Percentiles rank a stretch among this genome's conserved stretches.
phyloP scores from a whole-genome alignment of 768 basidiomycete genomes.

The Flagelloscypha sp. region DNA sequence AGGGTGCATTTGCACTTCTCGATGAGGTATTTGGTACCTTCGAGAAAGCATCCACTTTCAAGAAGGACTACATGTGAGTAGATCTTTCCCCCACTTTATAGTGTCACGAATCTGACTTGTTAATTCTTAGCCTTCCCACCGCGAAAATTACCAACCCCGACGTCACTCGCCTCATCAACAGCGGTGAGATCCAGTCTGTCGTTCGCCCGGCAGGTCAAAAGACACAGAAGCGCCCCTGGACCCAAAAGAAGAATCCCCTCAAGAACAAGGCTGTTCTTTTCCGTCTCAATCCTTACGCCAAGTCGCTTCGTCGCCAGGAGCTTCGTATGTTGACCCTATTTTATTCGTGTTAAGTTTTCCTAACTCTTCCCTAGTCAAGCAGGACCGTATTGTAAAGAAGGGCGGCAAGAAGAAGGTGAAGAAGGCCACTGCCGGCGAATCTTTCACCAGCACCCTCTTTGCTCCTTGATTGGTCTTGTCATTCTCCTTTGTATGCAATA shows the following conservation, averaged over 20 bases:
- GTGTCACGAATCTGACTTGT: neutral
- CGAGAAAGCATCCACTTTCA: conserved; percentile 76
- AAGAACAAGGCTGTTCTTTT: conserved; percentile 89
- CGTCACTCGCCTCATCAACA: conserved; percentile 96
- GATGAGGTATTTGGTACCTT: conserved; percentile 95
- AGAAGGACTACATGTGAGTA: conserved; percentile 82
- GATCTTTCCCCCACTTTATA: conserved; percentile 1
- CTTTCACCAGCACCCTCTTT: conserved; percentile 78
- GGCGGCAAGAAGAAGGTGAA: conserved; percentile 58
- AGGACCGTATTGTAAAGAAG: conserved; percentile 66
- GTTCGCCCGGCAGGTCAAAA: conserved; percentile 85
- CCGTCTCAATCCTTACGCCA: conserved; percentile 98
- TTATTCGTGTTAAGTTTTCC: neutral
- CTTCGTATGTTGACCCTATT: conserved; percentile 51
- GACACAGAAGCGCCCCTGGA: conserved; percentile 88
- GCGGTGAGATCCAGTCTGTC: conserved; percentile 94
- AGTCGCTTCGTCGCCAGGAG: conserved; percentile 85
- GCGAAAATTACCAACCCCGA: conserved; percentile 98
- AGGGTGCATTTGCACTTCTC: conserved; percentile 84
- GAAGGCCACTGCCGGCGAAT: conserved; percentile 59
- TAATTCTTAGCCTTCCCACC: conserved; percentile 62
- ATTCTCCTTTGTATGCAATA: neutral
- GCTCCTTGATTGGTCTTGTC: conserved; percentile 56
- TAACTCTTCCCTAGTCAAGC: conserved; percentile 49
- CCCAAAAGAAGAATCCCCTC: conserved; percentile 99